Evolutionary conservation across 306 rosid genomes (phyloP).

Genomic region (Styphnolobium japonicum): DNA sequence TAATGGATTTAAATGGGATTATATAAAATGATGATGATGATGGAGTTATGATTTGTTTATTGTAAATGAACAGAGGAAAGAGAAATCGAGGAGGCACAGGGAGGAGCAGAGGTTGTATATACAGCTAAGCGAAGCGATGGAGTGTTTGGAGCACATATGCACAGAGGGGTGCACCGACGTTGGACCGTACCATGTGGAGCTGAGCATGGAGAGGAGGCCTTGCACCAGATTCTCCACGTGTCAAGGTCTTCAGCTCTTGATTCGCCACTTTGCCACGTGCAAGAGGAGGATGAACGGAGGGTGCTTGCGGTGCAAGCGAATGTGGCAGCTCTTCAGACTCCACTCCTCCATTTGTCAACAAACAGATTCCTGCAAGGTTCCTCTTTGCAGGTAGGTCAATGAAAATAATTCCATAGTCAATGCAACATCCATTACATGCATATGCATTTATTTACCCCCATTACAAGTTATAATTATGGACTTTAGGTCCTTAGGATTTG

Average conservation of each 20-base stretch:
- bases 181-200: conserved; percentile 62
- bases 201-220: conserved; percentile 45
- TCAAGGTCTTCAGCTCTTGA: conserved; percentile 65
- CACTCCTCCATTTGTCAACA: conserved; percentile 75
- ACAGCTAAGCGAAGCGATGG: conserved; percentile 91
- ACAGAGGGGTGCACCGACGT: conserved; percentile 80
- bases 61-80: conserved; percentile 58
- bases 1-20: no score
- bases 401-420: background rate
- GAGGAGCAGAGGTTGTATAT: conserved; percentile 56
- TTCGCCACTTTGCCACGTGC: conserved; percentile 77
- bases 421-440: background rate
- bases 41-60: no score
- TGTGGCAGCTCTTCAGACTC: conserved; percentile 91
- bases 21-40: no score
- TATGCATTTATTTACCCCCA: no score
- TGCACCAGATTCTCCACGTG: conserved; percentile 71
- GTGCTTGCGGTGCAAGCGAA: conserved; percentile 80
- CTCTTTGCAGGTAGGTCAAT: conserved; percentile 78
- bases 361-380: conserved; percentile 77
- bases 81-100: conserved; percentile 52
- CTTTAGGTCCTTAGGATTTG: background rate
- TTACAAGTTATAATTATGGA: background rate
- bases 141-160: conserved; percentile 90
- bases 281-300: conserved; percentile 47